A percentile compares a stretch with the other conserved stretches of the same genome.
Evolutionary conservation across 176 grass and related monocot species (phyloP).

Genomic region (Oryza rufipogon): DNA sequence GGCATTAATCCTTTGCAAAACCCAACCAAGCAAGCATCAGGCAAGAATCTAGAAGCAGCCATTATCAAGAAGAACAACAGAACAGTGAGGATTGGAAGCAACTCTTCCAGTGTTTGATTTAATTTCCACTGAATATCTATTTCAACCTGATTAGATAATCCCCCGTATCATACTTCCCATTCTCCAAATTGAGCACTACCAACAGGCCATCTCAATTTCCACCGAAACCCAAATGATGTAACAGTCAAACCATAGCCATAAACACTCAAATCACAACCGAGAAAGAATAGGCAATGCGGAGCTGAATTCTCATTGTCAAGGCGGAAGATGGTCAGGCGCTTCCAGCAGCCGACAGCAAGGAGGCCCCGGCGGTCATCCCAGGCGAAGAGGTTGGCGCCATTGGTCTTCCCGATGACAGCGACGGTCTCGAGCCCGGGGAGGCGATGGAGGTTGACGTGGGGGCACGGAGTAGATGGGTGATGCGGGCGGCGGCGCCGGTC

Average conservation of each 20-base stretch:
- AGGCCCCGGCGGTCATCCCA: slow-evolving; percentile 89
- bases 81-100: no score
- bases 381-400: slow-evolving; percentile 78
- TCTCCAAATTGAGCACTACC: slow-evolving; percentile 17
- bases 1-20: no score
- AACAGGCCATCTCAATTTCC: background rate
- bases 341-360: slow-evolving; percentile 77
- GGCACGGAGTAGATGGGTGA: no score
- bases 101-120: background rate
- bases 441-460: slow-evolving; percentile 70
- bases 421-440: slow-evolving; percentile 88
- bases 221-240: slow-evolving; percentile 1
- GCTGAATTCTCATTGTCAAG: slow-evolving; percentile 65
- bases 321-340: slow-evolving; percentile 81
- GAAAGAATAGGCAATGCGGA: slow-evolving; percentile 15
- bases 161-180: background rate
- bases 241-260: slow-evolving; percentile 11
- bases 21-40: no score
- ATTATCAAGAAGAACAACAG: no score
- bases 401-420: slow-evolving; percentile 80
- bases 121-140: background rate
- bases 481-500: no score
- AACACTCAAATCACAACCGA: slow-evolving; percentile 3
- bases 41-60: no score
- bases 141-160: background rate